Percentiles rank a stretch among this genome's conserved stretches.
These are phyloP conservation scores for Graphiopsis chlorocephala DNA, from an alignment of 2,329 filamentous ascomycete genomes.

Conservation along the genomic window DNA sequence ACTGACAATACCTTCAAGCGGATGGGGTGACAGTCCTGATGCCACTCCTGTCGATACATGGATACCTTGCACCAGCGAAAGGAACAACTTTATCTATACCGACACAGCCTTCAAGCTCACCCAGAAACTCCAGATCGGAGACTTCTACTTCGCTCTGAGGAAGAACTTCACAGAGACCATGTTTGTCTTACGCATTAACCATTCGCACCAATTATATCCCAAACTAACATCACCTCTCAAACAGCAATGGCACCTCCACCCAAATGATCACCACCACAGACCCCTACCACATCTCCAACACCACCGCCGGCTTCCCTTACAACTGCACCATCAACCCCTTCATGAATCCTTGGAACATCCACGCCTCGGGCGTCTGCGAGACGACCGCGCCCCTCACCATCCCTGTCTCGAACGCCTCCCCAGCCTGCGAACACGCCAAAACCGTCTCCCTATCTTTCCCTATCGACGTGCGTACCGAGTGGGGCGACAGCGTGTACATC, in stretches of 20 bases:
- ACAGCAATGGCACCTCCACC: background rate
- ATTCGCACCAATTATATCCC: background rate
- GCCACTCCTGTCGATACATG: slow-evolving; percentile 26
- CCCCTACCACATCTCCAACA: slow-evolving; percentile 19
- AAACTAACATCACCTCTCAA: background rate
- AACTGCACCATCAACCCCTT: slow-evolving; percentile 24
- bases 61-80: slow-evolving; percentile 21
- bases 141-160: slow-evolving; percentile 26
- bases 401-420: background rate
- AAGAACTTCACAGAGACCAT: slow-evolving; percentile 23
- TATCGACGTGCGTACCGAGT: slow-evolving; percentile 43
- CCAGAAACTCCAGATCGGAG: slow-evolving; percentile 28
- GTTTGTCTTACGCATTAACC: slow-evolving; percentile 8
- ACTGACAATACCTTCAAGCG: background rate
- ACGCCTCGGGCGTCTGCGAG: slow-evolving; percentile 28
- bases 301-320: slow-evolving; percentile 17
- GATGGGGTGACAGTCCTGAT: background rate
- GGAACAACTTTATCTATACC: slow-evolving; percentile 6
- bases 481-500: slow-evolving; percentile 65
- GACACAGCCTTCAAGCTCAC: slow-evolving; percentile 27
- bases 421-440: slow-evolving; percentile 24
- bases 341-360: slow-evolving; percentile 21
- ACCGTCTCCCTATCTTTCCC: slow-evolving; percentile 4
- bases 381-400: slow-evolving; percentile 17
- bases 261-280: slow-evolving; percentile 2